phyloP scores from a whole-genome alignment of 495 filamentous ascomycete species.

The Aspergillus conjunctus region DNA sequence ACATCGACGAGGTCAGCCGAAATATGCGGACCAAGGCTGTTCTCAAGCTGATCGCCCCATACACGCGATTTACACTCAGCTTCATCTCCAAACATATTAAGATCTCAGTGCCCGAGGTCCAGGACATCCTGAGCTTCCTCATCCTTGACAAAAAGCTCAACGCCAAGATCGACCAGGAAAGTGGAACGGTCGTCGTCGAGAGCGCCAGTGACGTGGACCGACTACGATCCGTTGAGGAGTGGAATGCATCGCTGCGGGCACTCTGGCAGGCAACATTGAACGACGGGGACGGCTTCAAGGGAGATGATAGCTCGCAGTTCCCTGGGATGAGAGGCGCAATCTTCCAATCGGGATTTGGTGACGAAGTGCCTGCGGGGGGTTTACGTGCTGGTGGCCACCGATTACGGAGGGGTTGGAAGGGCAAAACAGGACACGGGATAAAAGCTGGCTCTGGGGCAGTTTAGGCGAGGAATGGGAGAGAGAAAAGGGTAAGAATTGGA shows the following conservation, averaged over 20 bases:
- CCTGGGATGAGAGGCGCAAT: slow-evolving; percentile 28
- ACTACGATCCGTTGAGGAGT: slow-evolving; percentile 69
- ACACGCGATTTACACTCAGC: slow-evolving; percentile 83
- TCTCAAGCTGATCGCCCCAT: slow-evolving; percentile 89
- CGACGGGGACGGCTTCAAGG: slow-evolving; percentile 71
- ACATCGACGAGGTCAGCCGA: slow-evolving; percentile 97
- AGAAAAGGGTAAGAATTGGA: too few species aligned
- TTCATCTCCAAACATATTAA: slow-evolving; percentile 86
- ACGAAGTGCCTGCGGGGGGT: slow-evolving; percentile 33
- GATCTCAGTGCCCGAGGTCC: slow-evolving; percentile 80
- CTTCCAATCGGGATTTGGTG: slow-evolving; percentile 38
- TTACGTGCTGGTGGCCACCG: slow-evolving; percentile 28
- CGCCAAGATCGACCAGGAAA: slow-evolving; percentile 86
- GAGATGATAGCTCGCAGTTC: slow-evolving; percentile 38
- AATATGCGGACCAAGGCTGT: slow-evolving; percentile 98
- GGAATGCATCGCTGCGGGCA: slow-evolving; percentile 66
- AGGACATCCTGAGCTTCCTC: slow-evolving; percentile 90
- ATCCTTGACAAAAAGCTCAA: slow-evolving; percentile 86
- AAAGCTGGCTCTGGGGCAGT: slow-evolving; percentile 22
- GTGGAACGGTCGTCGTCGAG: slow-evolving; percentile 79
- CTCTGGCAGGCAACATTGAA: slow-evolving; percentile 68
- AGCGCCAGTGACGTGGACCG: slow-evolving; percentile 74
- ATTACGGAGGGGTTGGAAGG: slow-evolving; percentile 31
- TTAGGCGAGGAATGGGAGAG: slow-evolving; percentile 8
- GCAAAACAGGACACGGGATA: slow-evolving; percentile 26